Base-by-base conservation (phyloP, 495 filamentous ascomycete species). In the Podospora didyma region DNA sequence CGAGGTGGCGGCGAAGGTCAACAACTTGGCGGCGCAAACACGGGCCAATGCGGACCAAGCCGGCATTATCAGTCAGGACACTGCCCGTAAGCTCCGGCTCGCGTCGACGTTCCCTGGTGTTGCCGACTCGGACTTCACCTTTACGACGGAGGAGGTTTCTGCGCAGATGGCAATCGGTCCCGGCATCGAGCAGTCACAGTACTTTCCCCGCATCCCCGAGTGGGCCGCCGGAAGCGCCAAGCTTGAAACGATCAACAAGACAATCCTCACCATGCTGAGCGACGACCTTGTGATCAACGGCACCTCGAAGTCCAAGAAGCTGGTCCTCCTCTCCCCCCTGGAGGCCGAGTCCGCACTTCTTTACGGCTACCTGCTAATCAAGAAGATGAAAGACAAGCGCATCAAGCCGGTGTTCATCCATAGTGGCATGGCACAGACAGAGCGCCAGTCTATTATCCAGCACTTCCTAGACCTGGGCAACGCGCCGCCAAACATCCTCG, bases 51-150 rank as follows among this genome's bases (percentile, higher is more conserved):
- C 50, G 1, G 7, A 7, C 11, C 34, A 53, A 2, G 21, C 46
- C 2, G 3, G 41, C 12, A 22, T 0, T n/a, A 11, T 14, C 10
- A 5, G 44, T 24, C 42, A 61, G 23, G 31, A 12, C 37, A 10
- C 59, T 28, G 55, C 65, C 20, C 50, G 58, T 45, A 47, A 56
- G 14, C 62, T 69, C 23, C 59, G 62, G 5, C 51, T 68, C 2
- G 58, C 63, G 2, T 57, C 63, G 12, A 68, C 53, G 46, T 65
- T 68, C 58, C 62, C 65, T 0, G 51, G 53, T 47, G 58, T 62
- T 11, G 19, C 42, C 41, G 4, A 47, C 45, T 17, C 57, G 22
- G 24, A 35, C 7, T 68, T 66, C 52, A 50, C 22, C 37, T 68
- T 66, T 47, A 53, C 58, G 20, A 2, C 9, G 1, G 2, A 41